Evolutionary conservation across 495 filamentous ascomycete genomes (phyloP).

Genomic region (Paragyromitra xinjiangensis): DNA sequence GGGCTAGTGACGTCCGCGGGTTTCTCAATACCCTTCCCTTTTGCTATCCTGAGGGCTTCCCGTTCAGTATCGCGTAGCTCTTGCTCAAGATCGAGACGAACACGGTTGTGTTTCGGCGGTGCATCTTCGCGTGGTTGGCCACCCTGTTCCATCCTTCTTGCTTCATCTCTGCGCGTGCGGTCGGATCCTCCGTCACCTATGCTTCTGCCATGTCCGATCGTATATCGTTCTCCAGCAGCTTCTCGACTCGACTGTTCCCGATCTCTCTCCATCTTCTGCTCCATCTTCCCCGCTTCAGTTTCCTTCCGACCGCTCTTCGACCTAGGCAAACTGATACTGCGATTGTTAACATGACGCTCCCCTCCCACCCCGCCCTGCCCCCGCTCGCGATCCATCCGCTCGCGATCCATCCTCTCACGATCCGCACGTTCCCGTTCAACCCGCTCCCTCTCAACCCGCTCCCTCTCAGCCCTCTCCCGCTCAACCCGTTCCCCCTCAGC

Average conservation of each 20-base stretch:
- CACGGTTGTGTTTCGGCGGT: constrained; percentile 9
- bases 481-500: neutral
- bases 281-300: neutral
- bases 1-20: neutral
- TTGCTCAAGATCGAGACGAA: constrained; percentile 24
- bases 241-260: neutral
- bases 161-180: neutral
- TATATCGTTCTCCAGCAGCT: constrained; percentile 4
- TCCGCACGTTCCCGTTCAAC: neutral
- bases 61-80: constrained; percentile 17
- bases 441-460: neutral
- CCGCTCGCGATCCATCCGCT: neutral
- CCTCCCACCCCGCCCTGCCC: neutral
- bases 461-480: neutral
- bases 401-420: neutral
- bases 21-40: neutral
- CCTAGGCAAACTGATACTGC: neutral
- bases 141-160: neutral
- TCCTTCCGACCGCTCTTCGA: neutral
- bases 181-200: neutral
- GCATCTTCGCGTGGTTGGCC: neutral
- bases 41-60: constrained; percentile 31
- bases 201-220: neutral
- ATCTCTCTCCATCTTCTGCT: neutral
- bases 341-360: neutral